A percentile compares a stretch with the other conserved stretches of the same genome.
Conservation (phyloP, 2,329 filamentous ascomycete species). For the Fonsecaea monophora region DNA sequence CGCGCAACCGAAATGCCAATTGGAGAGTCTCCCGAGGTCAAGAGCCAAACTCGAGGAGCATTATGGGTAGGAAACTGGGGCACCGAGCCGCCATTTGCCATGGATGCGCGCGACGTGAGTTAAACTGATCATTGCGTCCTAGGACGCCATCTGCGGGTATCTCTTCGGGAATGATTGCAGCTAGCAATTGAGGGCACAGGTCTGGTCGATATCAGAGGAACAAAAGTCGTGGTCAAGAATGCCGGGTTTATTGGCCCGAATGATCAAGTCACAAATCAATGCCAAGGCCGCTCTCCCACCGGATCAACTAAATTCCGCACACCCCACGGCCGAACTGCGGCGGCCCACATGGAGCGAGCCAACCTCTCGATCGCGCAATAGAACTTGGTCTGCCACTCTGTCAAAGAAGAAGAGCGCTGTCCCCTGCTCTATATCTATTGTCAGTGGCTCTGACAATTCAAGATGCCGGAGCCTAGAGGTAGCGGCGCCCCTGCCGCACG, state of each 20-base stretch:
- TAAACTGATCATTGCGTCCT: slow-evolving; percentile 20
- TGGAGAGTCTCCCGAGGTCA: slow-evolving; percentile 85
- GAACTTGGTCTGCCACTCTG: slow-evolving; percentile 3
- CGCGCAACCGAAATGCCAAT: slow-evolving; percentile 82
- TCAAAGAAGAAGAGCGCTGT: neutral
- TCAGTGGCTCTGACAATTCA: slow-evolving; percentile 7
- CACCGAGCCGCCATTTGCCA: slow-evolving; percentile 37
- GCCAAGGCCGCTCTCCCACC: neutral
- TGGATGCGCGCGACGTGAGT: slow-evolving; percentile 20
- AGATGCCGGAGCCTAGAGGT: slow-evolving; percentile 34
- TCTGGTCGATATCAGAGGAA: neutral
- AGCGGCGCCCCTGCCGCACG: slow-evolving; percentile 28
- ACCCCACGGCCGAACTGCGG: slow-evolving; percentile 1
- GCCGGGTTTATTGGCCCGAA: slow-evolving; percentile 16
- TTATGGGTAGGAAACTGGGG: slow-evolving; percentile 61
- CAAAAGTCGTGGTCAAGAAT: slow-evolving; percentile 20
- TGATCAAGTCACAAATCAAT: neutral
- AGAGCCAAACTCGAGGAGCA: slow-evolving; percentile 85
- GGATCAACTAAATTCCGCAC: slow-evolving; percentile 2
- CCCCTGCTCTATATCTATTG: neutral
- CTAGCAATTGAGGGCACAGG: too few relatives aligned
- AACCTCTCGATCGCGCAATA: neutral
- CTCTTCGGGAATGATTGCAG: neutral
- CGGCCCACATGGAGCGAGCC: neutral
- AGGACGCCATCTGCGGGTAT: slow-evolving; percentile 11